Evolutionary conservation across 441 rosid genomes (phyloP).

Genomic region (Biscutella laevigata): DNA sequence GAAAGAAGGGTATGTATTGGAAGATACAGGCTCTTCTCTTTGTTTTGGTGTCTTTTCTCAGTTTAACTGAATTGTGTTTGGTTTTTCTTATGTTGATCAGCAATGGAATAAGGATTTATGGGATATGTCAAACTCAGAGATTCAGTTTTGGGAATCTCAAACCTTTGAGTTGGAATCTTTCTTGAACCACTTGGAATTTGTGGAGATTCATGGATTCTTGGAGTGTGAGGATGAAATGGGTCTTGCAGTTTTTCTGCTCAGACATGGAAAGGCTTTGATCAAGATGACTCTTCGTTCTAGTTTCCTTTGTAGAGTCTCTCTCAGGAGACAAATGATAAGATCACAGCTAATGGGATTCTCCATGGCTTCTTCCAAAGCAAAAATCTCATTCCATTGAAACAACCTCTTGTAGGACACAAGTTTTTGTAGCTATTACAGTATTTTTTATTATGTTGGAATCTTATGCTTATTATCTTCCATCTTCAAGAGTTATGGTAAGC

Average conservation of each 20-base stretch:
- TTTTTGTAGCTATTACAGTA: background rate
- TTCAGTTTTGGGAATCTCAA: conserved; percentile 64
- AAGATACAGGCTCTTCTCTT: background rate
- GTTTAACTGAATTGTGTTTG: background rate
- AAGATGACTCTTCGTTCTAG: conserved; percentile 53
- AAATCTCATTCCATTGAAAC: conserved; percentile 37
- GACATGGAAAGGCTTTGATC: conserved; percentile 63
- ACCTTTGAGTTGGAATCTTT: conserved; percentile 38
- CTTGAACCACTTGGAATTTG: conserved; percentile 46
- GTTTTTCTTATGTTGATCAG: conserved; percentile 29
- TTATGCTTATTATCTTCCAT: conserved; percentile 34
- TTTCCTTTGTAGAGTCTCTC: conserved; percentile 44
- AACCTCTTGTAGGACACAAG: background rate
- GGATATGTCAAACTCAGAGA: conserved; percentile 47
- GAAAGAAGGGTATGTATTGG: conserved; percentile 39
- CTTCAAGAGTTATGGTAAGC: conserved; percentile 33
- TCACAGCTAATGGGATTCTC: conserved; percentile 63
- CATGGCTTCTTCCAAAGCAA: conserved; percentile 70
- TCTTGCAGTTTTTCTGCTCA: conserved; percentile 59
- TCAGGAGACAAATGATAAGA: conserved; percentile 49
- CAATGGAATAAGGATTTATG: conserved; percentile 65
- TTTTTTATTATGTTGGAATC: background rate
- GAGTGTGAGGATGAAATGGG: conserved; percentile 70
- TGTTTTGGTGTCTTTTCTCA: background rate
- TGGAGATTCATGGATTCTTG: conserved; percentile 58